Percentiles rank a stretch among this genome's conserved stretches.
These are phyloP conservation scores for Helichrysum umbraculigerum DNA, from an alignment of 129 eudicot genomes.

Conservation along the genomic window DNA sequence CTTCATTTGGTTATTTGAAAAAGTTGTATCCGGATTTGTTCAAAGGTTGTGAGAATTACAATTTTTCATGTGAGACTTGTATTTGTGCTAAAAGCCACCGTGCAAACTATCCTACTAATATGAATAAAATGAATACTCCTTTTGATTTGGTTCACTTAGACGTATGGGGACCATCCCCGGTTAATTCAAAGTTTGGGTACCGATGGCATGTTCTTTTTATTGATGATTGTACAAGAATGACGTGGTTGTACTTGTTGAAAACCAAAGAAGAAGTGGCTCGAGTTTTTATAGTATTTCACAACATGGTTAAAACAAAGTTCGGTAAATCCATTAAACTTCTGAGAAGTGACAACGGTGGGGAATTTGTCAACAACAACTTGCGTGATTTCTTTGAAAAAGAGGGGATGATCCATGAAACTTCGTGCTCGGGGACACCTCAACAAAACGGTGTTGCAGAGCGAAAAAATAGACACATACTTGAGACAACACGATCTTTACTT, in stretches of 20 bases:
- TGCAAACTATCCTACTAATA: not conserved
- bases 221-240: not conserved
- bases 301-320: not conserved
- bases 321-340: not conserved
- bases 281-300: not conserved
- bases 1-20: not conserved
- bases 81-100: not conserved
- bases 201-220: not conserved
- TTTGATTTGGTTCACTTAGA: not conserved
- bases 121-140: not conserved
- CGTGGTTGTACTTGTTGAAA: not conserved
- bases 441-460: not conserved
- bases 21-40: not conserved
- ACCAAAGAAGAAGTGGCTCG: not conserved
- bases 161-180: not conserved
- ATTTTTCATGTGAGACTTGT: not conserved
- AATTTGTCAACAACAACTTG: not conserved
- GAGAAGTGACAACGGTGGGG: not conserved
- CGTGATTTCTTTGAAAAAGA: not conserved
- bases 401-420: not conserved
- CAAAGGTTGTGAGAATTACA: not conserved
- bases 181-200: not conserved
- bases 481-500: not conserved
- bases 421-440: slow-evolving; percentile 1
- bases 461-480: not conserved